Base-by-base conservation (phyloP, 2,329 filamentous ascomycete genomes). In the Emmonsiellopsis sp. region DNA sequence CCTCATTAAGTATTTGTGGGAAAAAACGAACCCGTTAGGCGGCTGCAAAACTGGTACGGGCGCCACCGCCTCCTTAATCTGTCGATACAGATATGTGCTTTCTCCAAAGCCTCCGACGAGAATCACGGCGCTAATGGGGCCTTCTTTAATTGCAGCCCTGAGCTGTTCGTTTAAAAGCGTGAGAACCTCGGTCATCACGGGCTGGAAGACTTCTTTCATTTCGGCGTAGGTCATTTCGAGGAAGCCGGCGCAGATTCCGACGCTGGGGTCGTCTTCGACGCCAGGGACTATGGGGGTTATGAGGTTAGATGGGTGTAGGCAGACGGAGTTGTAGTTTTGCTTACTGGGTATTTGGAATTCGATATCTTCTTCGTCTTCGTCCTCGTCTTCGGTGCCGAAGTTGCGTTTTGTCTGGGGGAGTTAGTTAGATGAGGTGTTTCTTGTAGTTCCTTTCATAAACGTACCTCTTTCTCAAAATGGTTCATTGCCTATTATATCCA, bases 301-400 rank as follows among this genome's bases (percentile, higher is more conserved):
- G 3, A 26, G 6, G 47, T 49, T 49, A 31, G 47, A 7, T 8
- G 20, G n/a, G 3, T 31, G n/a, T 13, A 13, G 3, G 3, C 3
- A 30, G 20, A 13, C 15, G 30, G 32, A 1, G 1, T 10, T 16
- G 45, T 26, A 7, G 31, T 7, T 10, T 6, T 30, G 11, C 35
- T 49, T 49, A 49, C 47, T 49, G 10, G 47, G 47, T 30, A 49
- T 49, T 37, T 49, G 47, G 20, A 49, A 49, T 15, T 49, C 47
- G 30, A 49, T 49, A 49, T 49, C 47, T 30, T 49, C 47, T 40
- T 49, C 47, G 15, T 49, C 47, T 31, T 49, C 47, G 35, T 49
- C 47, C 2, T 49, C 47, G 31, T 49, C 47, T 37, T 49, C 47
- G 7, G 47, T 49, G 35, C 47, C 47, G 20, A 49, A 49, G 40